Evolutionary conservation across 1,284 basidiomycete genomes (phyloP), one percentile per base, ranked within the genome.

Genomic region (Leccinum subrobustum): DNA sequence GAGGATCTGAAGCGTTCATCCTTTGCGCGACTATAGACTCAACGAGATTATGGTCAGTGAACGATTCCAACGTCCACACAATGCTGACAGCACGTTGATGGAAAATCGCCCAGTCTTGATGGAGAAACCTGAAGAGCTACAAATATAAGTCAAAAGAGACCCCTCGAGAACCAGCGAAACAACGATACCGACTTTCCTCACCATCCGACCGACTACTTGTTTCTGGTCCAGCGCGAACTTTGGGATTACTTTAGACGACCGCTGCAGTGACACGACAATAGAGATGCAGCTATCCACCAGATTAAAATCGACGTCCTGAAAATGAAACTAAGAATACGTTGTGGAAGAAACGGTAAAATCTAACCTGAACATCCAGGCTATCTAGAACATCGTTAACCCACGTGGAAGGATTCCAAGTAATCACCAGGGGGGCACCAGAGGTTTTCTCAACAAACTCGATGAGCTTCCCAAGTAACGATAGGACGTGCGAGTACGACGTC

Each of bases 61-160:
- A 78, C 23, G 80, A 81, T 69, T 95, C 89, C 20, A 97, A 74
- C 0, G 83, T 82, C 95, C 96, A 98, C 16, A 98, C 81, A n/a
- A 98, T 78, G 67, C 83, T 88, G 20, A 93, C 91, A 6, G 91
- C 86, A 25, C 93, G 88, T 48, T 87, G 83, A 73, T 98, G 95
- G 71, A 93, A 96, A 1, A 84, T 79, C 1, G 88, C 80, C 65
- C 78, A 85, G 23, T 86, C 76, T 0, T 87, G 83, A 6, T 83
- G 82, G 20, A 98, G 81, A 72, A 93, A 97, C 52, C 78, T 79
- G 62, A 98, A 81, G 1, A 98, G 80, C 82, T 92, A 76, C 55
- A 68, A 59, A 54, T 53, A 57, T 48, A 14, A 39, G 57, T 61
- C 58, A 63, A 37, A 37, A 55, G 58, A 56, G 47, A 31, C 2